These are phyloP conservation scores for Litsea cubeba DNA, from an alignment of 164 flowering plant species.

Conservation along the genomic window DNA sequence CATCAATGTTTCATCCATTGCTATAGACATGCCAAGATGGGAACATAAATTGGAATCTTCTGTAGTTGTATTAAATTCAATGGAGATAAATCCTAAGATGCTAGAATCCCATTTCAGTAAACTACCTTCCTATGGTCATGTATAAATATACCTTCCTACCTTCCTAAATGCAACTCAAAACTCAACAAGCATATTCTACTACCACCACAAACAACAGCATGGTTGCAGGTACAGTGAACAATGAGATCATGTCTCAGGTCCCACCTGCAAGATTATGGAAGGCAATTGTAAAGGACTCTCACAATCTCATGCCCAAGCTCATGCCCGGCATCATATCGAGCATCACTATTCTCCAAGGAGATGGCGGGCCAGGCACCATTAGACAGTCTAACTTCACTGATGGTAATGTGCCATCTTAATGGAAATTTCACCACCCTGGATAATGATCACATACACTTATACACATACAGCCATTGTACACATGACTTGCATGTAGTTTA, in stretches of 20 bases:
- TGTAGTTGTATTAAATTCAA: neutral
- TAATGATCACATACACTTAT: neutral
- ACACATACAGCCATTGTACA: neutral
- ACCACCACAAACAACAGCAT: neutral
- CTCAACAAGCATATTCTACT: neutral
- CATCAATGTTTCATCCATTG: neutral
- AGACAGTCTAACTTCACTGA: conserved; percentile 7
- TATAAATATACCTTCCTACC: neutral
- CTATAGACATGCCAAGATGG: neutral
- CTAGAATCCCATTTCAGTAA: neutral
- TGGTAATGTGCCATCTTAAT: neutral
- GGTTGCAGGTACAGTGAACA: conserved; percentile 5
- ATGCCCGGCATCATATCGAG: conserved; percentile 16
- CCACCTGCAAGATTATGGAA: conserved; percentile 13
- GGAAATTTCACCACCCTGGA: too few relatives aligned
- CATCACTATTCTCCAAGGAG: conserved; percentile 12
- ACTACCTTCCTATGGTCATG: neutral
- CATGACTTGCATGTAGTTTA: neutral
- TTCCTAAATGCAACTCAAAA: neutral
- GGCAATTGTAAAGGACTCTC: conserved; percentile 11
- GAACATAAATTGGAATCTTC: neutral
- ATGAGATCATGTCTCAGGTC: neutral
- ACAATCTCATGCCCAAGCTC: conserved; percentile 18
- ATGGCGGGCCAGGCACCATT: conserved; percentile 12
- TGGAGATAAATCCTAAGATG: neutral